Evolutionary conservation across 371 early-diverging fungal genomes (phyloP).

Genomic region (Blakeslea trispora): DNA sequence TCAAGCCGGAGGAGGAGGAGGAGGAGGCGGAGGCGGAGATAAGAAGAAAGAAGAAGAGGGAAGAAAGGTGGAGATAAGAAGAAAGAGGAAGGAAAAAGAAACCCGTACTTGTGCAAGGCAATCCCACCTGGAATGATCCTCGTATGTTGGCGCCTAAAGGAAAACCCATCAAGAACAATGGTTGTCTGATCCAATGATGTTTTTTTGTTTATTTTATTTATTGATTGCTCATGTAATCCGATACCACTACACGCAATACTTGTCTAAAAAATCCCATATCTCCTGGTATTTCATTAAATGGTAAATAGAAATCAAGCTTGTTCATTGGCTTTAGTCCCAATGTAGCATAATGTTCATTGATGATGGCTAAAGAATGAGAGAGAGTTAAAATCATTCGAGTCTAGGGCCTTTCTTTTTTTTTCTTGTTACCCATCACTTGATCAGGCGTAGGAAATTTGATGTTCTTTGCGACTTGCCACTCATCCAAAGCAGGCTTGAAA

Average conservation of each 20-base stretch:
- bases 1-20: not conserved
- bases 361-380: constrained; percentile 16
- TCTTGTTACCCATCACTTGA: constrained; percentile 46
- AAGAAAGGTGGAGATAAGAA: constrained; percentile 9
- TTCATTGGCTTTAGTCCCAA: constrained; percentile 26
- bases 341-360: constrained; percentile 31
- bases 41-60: constrained; percentile 6
- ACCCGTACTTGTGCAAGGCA: constrained; percentile 19
- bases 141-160: constrained; percentile 15
- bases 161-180: constrained; percentile 7
- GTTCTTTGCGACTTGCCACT: constrained; percentile 35
- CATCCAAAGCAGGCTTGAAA: constrained; percentile 44
- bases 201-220: constrained; percentile 2
- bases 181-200: not conserved
- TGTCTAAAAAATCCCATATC: constrained; percentile 58
- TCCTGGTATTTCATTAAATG: constrained; percentile 51
- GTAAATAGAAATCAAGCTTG: constrained; percentile 29
- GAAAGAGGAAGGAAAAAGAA: constrained; percentile 1
- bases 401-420: not conserved
- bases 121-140: constrained; percentile 22
- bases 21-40: not conserved
- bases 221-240: constrained; percentile 33
- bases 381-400: not conserved
- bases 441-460: constrained; percentile 37
- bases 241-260: constrained; percentile 45